Evolutionary conservation across 768 basidiomycete genomes (phyloP), one percentile per base, ranked within the genome.

Genomic region (Pholiota conissans): DNA sequence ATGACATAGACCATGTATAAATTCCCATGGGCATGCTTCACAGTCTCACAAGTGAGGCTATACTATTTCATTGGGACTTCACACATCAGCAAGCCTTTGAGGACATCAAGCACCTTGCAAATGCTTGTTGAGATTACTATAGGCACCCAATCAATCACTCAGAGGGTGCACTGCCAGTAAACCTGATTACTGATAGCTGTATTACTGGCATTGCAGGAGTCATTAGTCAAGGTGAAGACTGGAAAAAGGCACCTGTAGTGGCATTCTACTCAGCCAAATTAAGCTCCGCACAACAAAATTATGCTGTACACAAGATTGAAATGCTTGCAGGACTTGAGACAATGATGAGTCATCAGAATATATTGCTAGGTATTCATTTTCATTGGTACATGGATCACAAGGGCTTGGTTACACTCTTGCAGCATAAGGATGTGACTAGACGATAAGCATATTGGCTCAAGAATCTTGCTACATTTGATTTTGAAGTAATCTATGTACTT

Each of bases 51-150:
- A 52, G 34, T 20, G 39, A 37, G 11, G 34, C 22, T 7, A 35
- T 52, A 22, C 22, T 71, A 75, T 75, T 65, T 78, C 76, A 63
- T 78, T 80, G 24, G 73, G 73, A 63, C 78, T 79, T 3, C 77
- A 67, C 63, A 79, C 71, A 62, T 74, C 46, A 48, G 20, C 13
- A 24, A 3, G 26, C 46, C 9, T 48, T 48, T 48, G 46, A 48
- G n/a, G 46, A 48, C 13, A 48, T 48, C 2, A 48, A 48, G 11
- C 11, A 48, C 2, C 13, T 14, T 14, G 46, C 24, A 6, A 45
- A 14, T 8, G 20, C 11, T 26, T 28, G 46, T 3, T 20, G 24
- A 7, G 11, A 10, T 14, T 24, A 51, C 22, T 10, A 51, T 35
- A 34, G 32, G 16, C 0, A 34, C 40, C 55, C 16, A 56, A 59